Conservation (phyloP, 805 yeast genomes). For the Candida loeiensis region DNA sequence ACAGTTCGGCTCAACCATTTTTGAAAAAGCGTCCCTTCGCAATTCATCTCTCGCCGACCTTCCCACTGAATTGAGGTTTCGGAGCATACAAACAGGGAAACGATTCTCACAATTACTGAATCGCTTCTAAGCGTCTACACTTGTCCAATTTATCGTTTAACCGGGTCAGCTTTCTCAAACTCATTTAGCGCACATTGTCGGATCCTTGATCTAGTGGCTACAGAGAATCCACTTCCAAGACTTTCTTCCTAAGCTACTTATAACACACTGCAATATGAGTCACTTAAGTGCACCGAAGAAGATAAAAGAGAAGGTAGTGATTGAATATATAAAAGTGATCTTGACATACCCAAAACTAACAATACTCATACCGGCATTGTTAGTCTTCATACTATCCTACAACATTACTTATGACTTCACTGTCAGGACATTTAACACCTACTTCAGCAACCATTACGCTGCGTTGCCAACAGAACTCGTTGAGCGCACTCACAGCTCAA, state of each 20-base stretch:
- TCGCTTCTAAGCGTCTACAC: too few species aligned
- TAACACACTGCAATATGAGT: neutral
- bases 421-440: slow-evolving; percentile 23
- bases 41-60: neutral
- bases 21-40: neutral
- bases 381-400: slow-evolving; percentile 32
- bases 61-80: neutral
- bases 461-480: slow-evolving; percentile 6
- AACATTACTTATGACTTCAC: slow-evolving; percentile 34
- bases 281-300: slow-evolving; percentile 1
- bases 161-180: too few species aligned
- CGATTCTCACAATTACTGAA: too few species aligned
- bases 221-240: too few species aligned
- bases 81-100: neutral
- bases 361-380: slow-evolving; percentile 30
- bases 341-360: slow-evolving; percentile 26
- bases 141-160: too few species aligned
- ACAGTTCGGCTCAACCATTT: neutral
- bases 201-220: too few species aligned
- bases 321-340: slow-evolving; percentile 15
- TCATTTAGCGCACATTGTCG: too few species aligned
- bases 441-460: slow-evolving; percentile 15
- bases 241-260: too few species aligned
- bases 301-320: slow-evolving; percentile 7
- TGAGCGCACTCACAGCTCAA: neutral